Evolutionary conservation across 371 early-diverging fungal genomes (phyloP).

Genomic region (Syncephalastrum contaminatum): DNA sequence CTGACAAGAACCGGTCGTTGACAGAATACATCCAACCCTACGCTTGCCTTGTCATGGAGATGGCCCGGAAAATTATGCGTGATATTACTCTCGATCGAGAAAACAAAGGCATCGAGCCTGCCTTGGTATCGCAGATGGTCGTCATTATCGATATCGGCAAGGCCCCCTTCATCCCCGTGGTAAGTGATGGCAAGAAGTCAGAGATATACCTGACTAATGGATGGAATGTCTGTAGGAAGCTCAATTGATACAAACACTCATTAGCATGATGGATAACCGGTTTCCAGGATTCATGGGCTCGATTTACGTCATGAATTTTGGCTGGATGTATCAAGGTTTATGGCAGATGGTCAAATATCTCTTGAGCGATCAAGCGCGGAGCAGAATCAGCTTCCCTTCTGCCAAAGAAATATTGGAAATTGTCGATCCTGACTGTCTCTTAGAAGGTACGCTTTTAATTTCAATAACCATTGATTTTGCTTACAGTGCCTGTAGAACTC

Average conservation of each 20-base stretch:
- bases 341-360: constrained; percentile 45
- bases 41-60: constrained; percentile 47
- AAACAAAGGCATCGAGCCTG: constrained; percentile 14
- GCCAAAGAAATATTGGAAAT: constrained; percentile 24
- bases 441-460: constrained; percentile 19
- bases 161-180: constrained; percentile 41
- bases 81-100: constrained; percentile 28
- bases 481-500: constrained; percentile 18
- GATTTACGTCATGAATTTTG: constrained; percentile 44
- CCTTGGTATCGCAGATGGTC: constrained; percentile 31
- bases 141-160: constrained; percentile 39
- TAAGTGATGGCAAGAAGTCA: constrained; percentile 13
- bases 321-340: constrained; percentile 48
- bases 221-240: constrained; percentile 35
- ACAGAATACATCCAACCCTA: constrained; percentile 32
- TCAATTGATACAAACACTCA: constrained; percentile 24
- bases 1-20: constrained; percentile 27
- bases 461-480: background rate
- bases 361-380: constrained; percentile 35
- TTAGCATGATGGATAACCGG: constrained; percentile 26
- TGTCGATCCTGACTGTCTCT: constrained; percentile 23
- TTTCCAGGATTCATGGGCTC: constrained; percentile 35
- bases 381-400: constrained; percentile 31
- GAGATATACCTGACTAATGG: too few relatives aligned
- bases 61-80: constrained; percentile 33